Conservation (phyloP, 208 protist genomes). For the Trypanosoma rangeli region DNA sequence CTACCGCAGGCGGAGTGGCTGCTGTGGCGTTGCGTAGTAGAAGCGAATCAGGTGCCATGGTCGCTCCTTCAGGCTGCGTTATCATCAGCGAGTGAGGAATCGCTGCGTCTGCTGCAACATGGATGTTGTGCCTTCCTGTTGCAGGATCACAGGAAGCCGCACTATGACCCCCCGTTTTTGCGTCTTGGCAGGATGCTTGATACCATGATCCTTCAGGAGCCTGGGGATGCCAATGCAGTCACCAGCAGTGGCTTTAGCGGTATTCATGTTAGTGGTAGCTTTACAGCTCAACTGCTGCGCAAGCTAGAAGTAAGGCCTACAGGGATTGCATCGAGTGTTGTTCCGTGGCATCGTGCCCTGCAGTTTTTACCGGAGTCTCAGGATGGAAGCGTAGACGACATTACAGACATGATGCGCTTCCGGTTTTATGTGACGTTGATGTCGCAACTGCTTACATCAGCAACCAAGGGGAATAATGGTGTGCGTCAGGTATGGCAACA, state of each 20-base stretch:
- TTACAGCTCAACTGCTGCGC: slow-evolving; percentile 6
- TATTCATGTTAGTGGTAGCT: not conserved
- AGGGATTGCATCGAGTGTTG: not conserved
- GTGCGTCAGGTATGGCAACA: slow-evolving; percentile 22
- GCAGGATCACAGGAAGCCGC: slow-evolving; percentile 14
- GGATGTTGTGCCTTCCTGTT: slow-evolving; percentile 36
- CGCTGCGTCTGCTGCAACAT: slow-evolving; percentile 4
- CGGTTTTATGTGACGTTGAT: slow-evolving; percentile 17
- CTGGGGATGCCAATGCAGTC: not conserved
- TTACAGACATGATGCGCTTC: not conserved
- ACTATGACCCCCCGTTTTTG: slow-evolving; percentile 40
- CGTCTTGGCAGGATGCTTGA: slow-evolving; percentile 28
- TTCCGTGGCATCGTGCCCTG: slow-evolving; percentile 31
- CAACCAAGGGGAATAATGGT: slow-evolving; percentile 5
- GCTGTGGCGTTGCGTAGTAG: slow-evolving; percentile 27
- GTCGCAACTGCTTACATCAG: slow-evolving; percentile 4
- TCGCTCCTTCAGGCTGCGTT: slow-evolving; percentile 20
- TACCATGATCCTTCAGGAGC: slow-evolving; percentile 6
- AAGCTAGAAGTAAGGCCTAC: slow-evolving; percentile 9
- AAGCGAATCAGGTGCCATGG: slow-evolving; percentile 3
- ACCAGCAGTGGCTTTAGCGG: not conserved
- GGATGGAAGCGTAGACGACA: not conserved
- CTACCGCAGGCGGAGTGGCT: slow-evolving; percentile 6
- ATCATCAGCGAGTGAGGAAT: not conserved
- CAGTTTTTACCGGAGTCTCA: slow-evolving; percentile 19